Evolutionary conservation across 495 filamentous ascomycete species (phyloP).

Genomic region (Cudoniella acicularis): DNA sequence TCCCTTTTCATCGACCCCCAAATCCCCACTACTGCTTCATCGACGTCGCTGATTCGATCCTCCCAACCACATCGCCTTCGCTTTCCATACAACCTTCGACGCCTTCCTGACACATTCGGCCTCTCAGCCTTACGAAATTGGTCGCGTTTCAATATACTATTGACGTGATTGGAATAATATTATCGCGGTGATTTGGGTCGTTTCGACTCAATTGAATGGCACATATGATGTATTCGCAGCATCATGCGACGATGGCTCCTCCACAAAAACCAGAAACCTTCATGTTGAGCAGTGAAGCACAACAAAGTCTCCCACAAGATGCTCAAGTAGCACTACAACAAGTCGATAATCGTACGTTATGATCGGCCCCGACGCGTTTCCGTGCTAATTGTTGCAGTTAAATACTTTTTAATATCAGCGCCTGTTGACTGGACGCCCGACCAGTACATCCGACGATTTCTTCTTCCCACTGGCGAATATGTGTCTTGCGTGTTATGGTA

Average conservation of each 20-base stretch:
- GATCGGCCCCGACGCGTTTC: neutral
- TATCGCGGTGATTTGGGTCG: constrained; percentile 15
- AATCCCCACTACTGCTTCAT: constrained; percentile 25
- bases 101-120: constrained; percentile 5
- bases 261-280: constrained; percentile 95
- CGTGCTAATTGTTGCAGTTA: constrained; percentile 58
- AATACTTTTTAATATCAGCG: constrained; percentile 98
- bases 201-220: constrained; percentile 31
- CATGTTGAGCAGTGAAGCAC: constrained; percentile 93
- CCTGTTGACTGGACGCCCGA: constrained; percentile 97
- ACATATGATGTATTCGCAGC: constrained; percentile 49
- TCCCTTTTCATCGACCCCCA: constrained; percentile 14
- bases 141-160: constrained; percentile 13
- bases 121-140: constrained; percentile 14
- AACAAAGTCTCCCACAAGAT: constrained; percentile 93
- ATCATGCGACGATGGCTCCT: constrained; percentile 43
- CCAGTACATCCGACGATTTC: constrained; percentile 92
- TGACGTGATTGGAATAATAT: constrained; percentile 14
- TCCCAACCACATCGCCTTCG: constrained; percentile 9
- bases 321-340: constrained; percentile 96
- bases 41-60: constrained; percentile 18
- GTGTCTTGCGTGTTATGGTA: constrained; percentile 97
- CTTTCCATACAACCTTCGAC: neutral
- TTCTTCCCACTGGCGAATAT: constrained; percentile 96
- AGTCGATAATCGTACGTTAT: constrained; percentile 88